These are phyloP conservation scores for Eustoma russellianum DNA, from an alignment of 257 asterid species.

Conservation along the genomic window DNA sequence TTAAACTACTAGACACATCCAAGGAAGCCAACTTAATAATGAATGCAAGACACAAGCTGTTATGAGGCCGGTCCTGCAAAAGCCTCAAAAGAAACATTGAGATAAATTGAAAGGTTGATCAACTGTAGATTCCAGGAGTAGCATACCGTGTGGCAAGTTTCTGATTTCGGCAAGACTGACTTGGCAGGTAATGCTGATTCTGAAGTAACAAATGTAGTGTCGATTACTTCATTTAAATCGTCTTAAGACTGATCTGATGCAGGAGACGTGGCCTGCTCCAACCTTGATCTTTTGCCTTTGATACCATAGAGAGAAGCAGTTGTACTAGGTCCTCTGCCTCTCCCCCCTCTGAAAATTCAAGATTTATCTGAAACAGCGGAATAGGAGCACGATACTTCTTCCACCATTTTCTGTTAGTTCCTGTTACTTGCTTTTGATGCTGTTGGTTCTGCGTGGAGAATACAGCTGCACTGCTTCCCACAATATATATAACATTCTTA, in stretches of 20 bases:
- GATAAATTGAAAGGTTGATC: too few species aligned
- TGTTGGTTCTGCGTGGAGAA: slow-evolving; percentile 34
- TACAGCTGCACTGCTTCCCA: slow-evolving; percentile 63
- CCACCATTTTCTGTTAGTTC: slow-evolving; percentile 35
- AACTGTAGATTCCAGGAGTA: too few species aligned
- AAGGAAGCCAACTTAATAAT: too few species aligned
- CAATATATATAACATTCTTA: slow-evolving; percentile 62
- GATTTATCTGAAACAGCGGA: slow-evolving; percentile 59
- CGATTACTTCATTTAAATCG: slow-evolving; percentile 1
- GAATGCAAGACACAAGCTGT: too few species aligned
- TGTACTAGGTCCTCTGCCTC: slow-evolving; percentile 59
- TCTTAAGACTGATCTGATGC: slow-evolving; percentile 62
- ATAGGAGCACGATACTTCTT: slow-evolving; percentile 34
- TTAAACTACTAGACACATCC: too few species aligned
- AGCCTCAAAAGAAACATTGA: too few species aligned
- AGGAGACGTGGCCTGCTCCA: slow-evolving; percentile 44
- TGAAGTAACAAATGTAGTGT: neutral
- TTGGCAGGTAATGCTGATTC: too few species aligned
- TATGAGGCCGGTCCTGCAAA: too few species aligned
- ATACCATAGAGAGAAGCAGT: slow-evolving; percentile 43
- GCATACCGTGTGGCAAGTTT: too few species aligned
- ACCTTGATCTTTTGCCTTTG: slow-evolving; percentile 58
- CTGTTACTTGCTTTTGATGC: slow-evolving; percentile 34
- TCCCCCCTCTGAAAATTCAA: slow-evolving; percentile 35
- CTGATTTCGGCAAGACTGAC: too few species aligned